Conservation (phyloP, 1,284 basidiomycete genomes). For the Sporisorium sorghi region DNA sequence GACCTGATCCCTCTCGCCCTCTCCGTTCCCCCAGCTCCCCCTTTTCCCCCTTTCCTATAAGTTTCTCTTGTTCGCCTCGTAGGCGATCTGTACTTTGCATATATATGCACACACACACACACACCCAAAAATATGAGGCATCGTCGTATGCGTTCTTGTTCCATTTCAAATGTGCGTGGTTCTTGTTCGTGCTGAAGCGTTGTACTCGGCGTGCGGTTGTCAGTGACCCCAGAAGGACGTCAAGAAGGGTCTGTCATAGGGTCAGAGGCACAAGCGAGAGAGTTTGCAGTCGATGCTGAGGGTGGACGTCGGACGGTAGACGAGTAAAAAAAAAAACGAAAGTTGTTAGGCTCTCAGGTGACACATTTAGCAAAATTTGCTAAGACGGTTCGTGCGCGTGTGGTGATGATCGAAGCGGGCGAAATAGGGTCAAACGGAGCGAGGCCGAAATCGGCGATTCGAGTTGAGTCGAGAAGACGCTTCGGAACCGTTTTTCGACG, state of each 20-base stretch:
- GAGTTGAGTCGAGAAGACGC: neutral
- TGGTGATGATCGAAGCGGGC: neutral
- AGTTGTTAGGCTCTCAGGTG: too few relatives aligned
- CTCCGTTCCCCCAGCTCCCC: constrained; percentile 45
- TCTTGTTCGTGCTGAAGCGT: too few relatives aligned
- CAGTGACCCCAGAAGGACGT: too few relatives aligned
- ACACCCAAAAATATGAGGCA: constrained; percentile 44
- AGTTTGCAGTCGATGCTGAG: too few relatives aligned
- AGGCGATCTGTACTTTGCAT: constrained; percentile 33
- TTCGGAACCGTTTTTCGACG: neutral
- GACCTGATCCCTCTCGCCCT: constrained; percentile 42
- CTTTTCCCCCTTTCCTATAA: constrained; percentile 19
- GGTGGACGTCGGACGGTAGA: too few relatives aligned
- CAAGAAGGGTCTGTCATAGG: too few relatives aligned
- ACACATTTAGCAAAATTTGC: too few relatives aligned
- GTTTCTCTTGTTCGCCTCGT: constrained; percentile 5
- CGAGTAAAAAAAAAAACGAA: too few relatives aligned
- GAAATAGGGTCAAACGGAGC: neutral
- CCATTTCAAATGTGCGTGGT: too few relatives aligned
- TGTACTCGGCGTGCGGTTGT: too few relatives aligned
- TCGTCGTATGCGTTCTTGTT: constrained; percentile 38
- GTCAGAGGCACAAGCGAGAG: too few relatives aligned
- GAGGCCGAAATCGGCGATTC: neutral
- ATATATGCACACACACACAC: constrained; percentile 42
- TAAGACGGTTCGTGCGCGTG: neutral